A percentile compares a stretch with the other conserved stretches of the same genome.
phyloP scores from a whole-genome alignment of 306 rosid species.

The Luffa acutangula region DNA sequence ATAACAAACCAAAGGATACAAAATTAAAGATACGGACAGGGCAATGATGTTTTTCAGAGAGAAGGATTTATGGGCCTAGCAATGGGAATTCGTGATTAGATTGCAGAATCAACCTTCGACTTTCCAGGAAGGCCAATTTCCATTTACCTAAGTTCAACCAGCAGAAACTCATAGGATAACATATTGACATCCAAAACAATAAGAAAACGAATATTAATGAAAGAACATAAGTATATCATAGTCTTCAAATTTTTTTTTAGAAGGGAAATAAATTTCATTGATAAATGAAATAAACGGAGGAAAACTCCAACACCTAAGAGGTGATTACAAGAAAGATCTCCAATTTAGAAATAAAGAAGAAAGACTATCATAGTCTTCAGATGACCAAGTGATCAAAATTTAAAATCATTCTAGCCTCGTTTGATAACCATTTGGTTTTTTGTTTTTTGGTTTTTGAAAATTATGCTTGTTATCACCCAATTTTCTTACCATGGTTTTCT shows the following conservation, averaged over 20 bases:
- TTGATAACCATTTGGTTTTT: no score
- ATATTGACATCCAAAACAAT: not conserved
- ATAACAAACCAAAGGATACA: not conserved
- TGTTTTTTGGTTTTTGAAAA: no score
- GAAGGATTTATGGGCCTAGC: not conserved
- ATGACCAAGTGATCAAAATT: not conserved
- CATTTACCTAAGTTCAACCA: not conserved
- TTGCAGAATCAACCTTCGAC: not conserved
- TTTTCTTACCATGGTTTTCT: no score
- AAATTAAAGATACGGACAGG: conserved; percentile 1
- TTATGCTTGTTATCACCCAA: no score
- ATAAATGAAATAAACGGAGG: no score
- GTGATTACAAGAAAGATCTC: no score
- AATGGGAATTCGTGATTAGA: not conserved
- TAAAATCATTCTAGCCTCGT: not conserved
- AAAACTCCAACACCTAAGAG: no score
- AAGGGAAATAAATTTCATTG: no score
- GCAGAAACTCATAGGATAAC: not conserved
- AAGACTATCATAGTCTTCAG: not conserved
- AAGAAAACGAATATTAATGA: not conserved
- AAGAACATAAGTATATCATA: not conserved
- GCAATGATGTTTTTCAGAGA: not conserved
- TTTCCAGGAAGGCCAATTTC: not conserved
- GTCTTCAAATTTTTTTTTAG: no score
- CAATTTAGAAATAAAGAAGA: no score